Evolutionary conservation across 192 early-diverging fungal genomes (phyloP).

Genomic region (Piromyces finnis): DNA sequence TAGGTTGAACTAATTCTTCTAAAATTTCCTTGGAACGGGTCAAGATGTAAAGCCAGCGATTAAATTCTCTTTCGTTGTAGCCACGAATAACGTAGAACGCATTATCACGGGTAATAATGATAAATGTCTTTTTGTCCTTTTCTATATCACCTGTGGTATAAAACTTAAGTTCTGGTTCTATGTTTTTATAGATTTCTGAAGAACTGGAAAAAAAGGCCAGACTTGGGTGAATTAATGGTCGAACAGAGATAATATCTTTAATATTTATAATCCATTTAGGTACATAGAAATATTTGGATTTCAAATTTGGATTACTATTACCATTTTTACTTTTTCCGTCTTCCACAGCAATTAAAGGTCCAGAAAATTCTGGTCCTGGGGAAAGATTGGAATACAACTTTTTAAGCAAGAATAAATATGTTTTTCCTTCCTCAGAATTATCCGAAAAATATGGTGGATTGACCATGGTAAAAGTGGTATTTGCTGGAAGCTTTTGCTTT

Average conservation of each 20-base stretch:
- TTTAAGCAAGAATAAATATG: not conserved
- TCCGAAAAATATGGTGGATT: not conserved
- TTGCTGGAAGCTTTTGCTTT: not conserved
- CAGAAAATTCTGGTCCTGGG: not conserved
- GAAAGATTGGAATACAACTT: not conserved
- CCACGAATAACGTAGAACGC: not conserved
- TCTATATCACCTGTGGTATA: not conserved
- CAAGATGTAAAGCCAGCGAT: not conserved
- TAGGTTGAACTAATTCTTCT: not conserved
- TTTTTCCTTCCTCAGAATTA: not conserved
- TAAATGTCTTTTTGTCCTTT: not conserved
- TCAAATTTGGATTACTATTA: not conserved
- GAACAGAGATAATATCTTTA: not conserved
- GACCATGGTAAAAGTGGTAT: not conserved
- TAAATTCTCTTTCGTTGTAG: not conserved
- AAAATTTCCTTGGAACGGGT: not conserved
- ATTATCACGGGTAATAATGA: not conserved
- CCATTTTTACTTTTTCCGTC: not conserved
- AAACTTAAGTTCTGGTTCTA: not conserved
- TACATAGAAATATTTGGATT: not conserved
- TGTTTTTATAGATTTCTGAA: not conserved
- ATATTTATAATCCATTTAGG: not conserved
- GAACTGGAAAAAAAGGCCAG: not conserved
- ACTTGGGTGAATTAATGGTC: not conserved
- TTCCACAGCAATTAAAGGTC: not conserved